Conservation (phyloP, 148 eudicot genomes). For the Silene conica region DNA sequence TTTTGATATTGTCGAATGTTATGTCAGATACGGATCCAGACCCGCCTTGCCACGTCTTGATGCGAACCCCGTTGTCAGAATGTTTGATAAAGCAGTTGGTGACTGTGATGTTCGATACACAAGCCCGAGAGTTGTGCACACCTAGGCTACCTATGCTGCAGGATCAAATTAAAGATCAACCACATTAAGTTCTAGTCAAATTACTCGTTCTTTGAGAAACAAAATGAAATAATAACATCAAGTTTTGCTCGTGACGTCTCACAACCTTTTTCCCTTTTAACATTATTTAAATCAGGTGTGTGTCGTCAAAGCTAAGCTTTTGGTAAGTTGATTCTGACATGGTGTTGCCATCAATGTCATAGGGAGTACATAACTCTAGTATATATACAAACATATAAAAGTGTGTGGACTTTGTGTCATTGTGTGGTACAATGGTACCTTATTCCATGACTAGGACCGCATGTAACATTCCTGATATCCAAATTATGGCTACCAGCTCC, state of each 20-base stretch:
- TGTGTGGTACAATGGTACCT: slow-evolving; percentile 54
- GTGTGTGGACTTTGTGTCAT: too few species aligned
- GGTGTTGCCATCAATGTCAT: background rate
- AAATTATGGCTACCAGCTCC: slow-evolving; percentile 77
- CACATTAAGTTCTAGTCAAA: too few species aligned
- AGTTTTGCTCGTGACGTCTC: too few species aligned
- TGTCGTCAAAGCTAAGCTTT: too few species aligned
- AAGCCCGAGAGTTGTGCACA: slow-evolving; percentile 59
- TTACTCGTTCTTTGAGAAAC: too few species aligned
- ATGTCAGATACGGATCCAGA: slow-evolving; percentile 69
- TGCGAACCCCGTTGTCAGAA: slow-evolving; percentile 83
- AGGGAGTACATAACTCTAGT: background rate
- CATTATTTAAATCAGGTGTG: too few species aligned
- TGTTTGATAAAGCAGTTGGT: slow-evolving; percentile 56
- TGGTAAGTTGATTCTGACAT: too few species aligned
- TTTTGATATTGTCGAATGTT: slow-evolving; percentile 52
- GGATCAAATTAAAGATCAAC: background rate
- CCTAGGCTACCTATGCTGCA: slow-evolving; percentile 96
- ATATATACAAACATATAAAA: background rate
- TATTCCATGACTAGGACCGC: slow-evolving; percentile 93
- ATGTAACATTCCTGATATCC: slow-evolving; percentile 76
- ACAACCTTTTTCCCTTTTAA: too few species aligned
- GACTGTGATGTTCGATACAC: slow-evolving; percentile 76
- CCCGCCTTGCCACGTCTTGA: slow-evolving; percentile 99
- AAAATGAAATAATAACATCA: too few species aligned